Evolutionary conservation across 2,329 filamentous ascomycete genomes (phyloP).

Genomic region (Domatiomyces globalis): DNA sequence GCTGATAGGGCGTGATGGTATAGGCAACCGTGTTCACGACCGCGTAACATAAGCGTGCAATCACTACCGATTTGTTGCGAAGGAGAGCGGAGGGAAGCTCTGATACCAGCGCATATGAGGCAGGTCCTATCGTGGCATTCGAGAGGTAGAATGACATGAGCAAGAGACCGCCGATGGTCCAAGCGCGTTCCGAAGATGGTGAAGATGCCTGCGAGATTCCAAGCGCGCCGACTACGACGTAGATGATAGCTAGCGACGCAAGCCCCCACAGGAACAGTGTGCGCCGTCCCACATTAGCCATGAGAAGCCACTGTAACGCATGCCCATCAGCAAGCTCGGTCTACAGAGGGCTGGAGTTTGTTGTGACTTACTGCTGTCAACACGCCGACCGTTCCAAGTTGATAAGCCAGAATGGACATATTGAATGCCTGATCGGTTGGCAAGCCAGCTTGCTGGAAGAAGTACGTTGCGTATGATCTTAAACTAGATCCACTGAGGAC

Average conservation of each 20-base stretch:
- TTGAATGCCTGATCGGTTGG: slow-evolving; percentile 23
- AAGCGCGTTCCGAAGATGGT: slow-evolving; percentile 20
- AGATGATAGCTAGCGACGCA: slow-evolving; percentile 35
- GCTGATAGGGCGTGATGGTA: slow-evolving; percentile 15
- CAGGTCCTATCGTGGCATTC: slow-evolving; percentile 39
- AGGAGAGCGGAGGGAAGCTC: slow-evolving; percentile 42
- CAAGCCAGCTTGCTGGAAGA: slow-evolving; percentile 27
- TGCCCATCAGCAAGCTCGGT: background rate
- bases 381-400: slow-evolving; percentile 19
- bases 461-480: slow-evolving; percentile 36
- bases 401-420: slow-evolving; percentile 24
- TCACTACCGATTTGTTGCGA: slow-evolving; percentile 40
- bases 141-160: slow-evolving; percentile 42
- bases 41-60: slow-evolving; percentile 40
- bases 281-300: slow-evolving; percentile 21
- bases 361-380: slow-evolving; percentile 12
- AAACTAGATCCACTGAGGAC: slow-evolving; percentile 20
- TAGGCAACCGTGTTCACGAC: slow-evolving; percentile 32
- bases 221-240: slow-evolving; percentile 19
- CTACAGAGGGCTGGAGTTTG: background rate
- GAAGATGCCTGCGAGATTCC: slow-evolving; percentile 8
- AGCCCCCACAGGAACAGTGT: slow-evolving; percentile 33
- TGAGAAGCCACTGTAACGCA: slow-evolving; percentile 17
- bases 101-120: slow-evolving; percentile 39
- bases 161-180: slow-evolving; percentile 32